A percentile compares a stretch with the other conserved stretches of the same genome.
Conservation (phyloP, 163 green algal species). For the Scenedesmus sp. region DNA sequence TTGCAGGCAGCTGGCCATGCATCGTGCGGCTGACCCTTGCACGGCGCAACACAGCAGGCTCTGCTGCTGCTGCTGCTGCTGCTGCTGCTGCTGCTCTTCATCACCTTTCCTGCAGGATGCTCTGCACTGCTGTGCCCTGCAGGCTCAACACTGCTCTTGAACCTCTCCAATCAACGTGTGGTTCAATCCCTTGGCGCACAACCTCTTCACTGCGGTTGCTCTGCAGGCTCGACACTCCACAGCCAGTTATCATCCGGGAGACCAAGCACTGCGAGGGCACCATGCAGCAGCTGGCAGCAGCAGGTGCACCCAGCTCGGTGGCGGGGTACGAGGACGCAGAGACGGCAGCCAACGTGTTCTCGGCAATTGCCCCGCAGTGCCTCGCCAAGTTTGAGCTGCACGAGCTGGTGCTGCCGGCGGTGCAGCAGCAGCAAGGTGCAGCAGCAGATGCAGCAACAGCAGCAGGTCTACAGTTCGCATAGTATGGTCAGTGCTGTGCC, state of each 20-base stretch:
- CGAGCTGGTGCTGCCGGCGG: slow-evolving; percentile 56
- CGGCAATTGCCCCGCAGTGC: slow-evolving; percentile 63
- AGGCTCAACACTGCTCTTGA: no score
- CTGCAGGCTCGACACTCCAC: neutral
- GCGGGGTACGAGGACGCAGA: slow-evolving; percentile 80
- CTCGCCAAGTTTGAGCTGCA: slow-evolving; percentile 56
- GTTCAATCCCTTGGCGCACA: no score
- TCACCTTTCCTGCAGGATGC: no score
- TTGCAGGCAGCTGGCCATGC: no score
- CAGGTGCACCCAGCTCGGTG: slow-evolving; percentile 39
- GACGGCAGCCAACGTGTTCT: slow-evolving; percentile 64
- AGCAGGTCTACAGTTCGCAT: neutral
- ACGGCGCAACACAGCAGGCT: no score
- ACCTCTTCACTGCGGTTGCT: no score
- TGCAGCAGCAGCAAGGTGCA: slow-evolving; percentile 18
- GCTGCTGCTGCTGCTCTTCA: neutral
- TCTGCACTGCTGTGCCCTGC: no score
- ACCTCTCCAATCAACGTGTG: no score
- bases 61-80: neutral
- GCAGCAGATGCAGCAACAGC: neutral
- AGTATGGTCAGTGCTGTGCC: neutral
- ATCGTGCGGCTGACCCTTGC: no score
- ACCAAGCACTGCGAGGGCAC: slow-evolving; percentile 74
- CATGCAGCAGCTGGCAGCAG: slow-evolving; percentile 71
- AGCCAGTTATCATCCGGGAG: slow-evolving; percentile 63